Evolutionary conservation across 2,329 filamentous ascomycete species (phyloP).

Genomic region (Pseudovirgaria hyperparasitica): DNA sequence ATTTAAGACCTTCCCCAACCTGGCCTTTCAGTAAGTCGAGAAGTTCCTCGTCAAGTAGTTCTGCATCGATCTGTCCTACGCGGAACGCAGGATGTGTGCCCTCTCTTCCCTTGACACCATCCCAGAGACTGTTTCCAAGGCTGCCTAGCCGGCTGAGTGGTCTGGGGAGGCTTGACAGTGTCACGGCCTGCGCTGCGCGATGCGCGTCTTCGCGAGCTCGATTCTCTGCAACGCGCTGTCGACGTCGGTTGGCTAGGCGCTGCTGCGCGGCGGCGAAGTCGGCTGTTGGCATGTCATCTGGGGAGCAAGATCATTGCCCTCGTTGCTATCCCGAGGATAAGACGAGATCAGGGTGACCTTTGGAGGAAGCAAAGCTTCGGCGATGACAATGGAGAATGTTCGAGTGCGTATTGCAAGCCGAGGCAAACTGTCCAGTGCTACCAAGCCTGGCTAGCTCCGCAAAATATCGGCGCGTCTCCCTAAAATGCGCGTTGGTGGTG

Average conservation of each 20-base stretch:
- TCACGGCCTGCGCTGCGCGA: conserved; percentile 28
- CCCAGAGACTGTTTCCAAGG: conserved; percentile 47
- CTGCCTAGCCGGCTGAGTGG: conserved; percentile 48
- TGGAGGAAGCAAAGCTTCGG: no score
- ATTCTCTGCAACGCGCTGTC: conserved; percentile 56
- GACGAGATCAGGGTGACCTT: no score
- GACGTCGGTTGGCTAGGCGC: conserved; percentile 70
- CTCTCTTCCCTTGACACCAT: conserved; percentile 57
- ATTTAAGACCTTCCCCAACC: conserved; percentile 77
- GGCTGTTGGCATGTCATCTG: conserved; percentile 43
- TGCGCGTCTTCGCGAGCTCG: conserved; percentile 40
- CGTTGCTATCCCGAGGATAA: no score
- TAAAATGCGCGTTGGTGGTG: no score
- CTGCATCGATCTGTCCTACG: conserved; percentile 91
- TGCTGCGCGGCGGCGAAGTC: conserved; percentile 84
- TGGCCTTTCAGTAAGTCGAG: conserved; percentile 75
- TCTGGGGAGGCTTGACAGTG: conserved; percentile 29
- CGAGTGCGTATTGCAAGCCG: no score
- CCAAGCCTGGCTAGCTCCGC: no score
- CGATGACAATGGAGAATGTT: no score
- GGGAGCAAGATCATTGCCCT: no score
- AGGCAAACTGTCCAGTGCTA: no score
- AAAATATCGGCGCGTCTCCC: no score
- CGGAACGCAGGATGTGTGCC: conserved; percentile 78
- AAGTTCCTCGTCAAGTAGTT: conserved; percentile 87